phyloP scores from a whole-genome alignment of 2,329 filamentous ascomycete species.

The Metarhizium sp. region DNA sequence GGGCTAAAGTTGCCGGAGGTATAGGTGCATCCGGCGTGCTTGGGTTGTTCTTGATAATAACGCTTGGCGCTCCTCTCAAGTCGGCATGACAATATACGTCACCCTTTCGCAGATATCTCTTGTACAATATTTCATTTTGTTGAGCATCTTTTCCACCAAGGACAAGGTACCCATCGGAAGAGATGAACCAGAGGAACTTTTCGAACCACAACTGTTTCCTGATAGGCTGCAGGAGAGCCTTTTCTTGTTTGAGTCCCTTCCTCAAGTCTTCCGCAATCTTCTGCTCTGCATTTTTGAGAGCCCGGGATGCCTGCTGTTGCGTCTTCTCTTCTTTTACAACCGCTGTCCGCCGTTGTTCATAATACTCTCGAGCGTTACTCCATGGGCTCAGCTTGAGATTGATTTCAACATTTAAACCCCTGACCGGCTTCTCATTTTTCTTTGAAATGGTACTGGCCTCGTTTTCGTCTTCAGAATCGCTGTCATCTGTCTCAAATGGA shows the following conservation, averaged over 20 bases:
- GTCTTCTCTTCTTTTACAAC: slow-evolving; percentile 86
- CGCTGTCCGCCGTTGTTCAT: slow-evolving; percentile 77
- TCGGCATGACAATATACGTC: slow-evolving; percentile 92
- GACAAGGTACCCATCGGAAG: slow-evolving; percentile 88
- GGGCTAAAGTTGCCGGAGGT: slow-evolving; percentile 80
- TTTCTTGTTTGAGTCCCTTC: slow-evolving; percentile 84
- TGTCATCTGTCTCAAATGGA: slow-evolving; percentile 58
- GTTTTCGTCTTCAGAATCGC: slow-evolving; percentile 31
- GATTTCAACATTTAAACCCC: slow-evolving; percentile 66
- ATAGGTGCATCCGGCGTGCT: slow-evolving; percentile 74
- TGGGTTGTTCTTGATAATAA: slow-evolving; percentile 83
- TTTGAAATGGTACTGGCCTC: slow-evolving; percentile 15
- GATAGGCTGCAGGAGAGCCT: slow-evolving; percentile 73
- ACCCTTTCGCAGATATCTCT: slow-evolving; percentile 73
- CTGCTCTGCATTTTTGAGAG: slow-evolving; percentile 80
- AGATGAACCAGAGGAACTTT: slow-evolving; percentile 93
- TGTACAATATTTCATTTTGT: slow-evolving; percentile 90
- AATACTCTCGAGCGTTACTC: slow-evolving; percentile 86
- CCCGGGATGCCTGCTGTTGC: slow-evolving; percentile 66
- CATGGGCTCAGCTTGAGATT: slow-evolving; percentile 75
- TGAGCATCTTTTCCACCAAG: slow-evolving; percentile 80
- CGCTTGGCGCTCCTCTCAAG: slow-evolving; percentile 70
- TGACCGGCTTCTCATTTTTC: slow-evolving; percentile 37
- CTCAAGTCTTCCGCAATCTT: slow-evolving; percentile 82
- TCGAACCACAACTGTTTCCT: slow-evolving; percentile 90